Evolutionary conservation across 192 early-diverging fungal species (phyloP), one percentile per base, ranked within the genome.

Genomic region (Coemansia sp.): DNA sequence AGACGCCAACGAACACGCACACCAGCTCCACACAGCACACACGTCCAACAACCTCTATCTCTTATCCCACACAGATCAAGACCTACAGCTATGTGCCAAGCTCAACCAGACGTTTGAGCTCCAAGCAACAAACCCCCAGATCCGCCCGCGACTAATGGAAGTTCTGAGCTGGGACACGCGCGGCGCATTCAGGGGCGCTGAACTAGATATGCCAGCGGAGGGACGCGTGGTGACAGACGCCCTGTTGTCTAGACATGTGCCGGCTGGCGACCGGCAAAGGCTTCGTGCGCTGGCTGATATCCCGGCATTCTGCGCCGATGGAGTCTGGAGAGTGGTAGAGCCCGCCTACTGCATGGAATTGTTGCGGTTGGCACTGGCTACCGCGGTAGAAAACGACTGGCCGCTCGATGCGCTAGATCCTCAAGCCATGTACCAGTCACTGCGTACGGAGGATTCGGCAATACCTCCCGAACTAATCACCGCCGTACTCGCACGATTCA

Each of bases 11-110:
- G 81, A 78, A 20, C 58, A 24, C 31, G 68, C 81, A 0, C 70
- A 78, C 36, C 46, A 69, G 53, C 63, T 83, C 22, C 72, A 71
- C 64, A 83, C 75, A 2, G 72, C 76, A 8, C 81, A 83, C 44
- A 83, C 81, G 8, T 83, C 81, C 4, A 83, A 83, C 65, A 73
- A 65, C 62, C 67, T 84, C 20, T 79, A 84, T 61, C 62, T 84
- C 38, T 22, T 84, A 12, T 50, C 70, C 0, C 61, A 15, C 4
- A 42, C 48, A n/a, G 72, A 19, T 6, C 34, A 48, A 15, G 56
- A 22, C 5, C 41, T 83, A 22, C n/a, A 34, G 70, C 68, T 84
- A 55, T 66, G 68, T 22, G 50, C 73, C 12, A 71, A 71, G 39
- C 63, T 76, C 44, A 72, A 74, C 74, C 82, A 84, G 71, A 74